Percentiles rank a stretch among this genome's conserved stretches.
These are phyloP conservation scores for Dothidotthia symphoricarpi DNA, from an alignment of 2,329 filamentous ascomycete genomes.

Conservation along the genomic window DNA sequence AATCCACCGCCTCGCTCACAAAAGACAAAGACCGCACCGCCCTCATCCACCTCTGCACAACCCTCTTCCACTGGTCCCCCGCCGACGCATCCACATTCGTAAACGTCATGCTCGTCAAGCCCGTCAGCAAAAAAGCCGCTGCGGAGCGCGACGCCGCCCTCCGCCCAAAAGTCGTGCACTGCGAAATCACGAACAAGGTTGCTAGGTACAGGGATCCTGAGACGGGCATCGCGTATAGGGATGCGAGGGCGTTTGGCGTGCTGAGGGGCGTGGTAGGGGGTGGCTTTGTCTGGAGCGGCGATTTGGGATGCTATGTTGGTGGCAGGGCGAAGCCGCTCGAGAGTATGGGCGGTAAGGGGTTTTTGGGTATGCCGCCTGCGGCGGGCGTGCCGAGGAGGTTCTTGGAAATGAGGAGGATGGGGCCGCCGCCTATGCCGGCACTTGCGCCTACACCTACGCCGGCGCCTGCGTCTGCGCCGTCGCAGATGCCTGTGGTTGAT, in stretches of 20 bases:
- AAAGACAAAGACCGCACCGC: constrained; percentile 46
- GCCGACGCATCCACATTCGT: constrained; percentile 33
- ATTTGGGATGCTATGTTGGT: constrained; percentile 82
- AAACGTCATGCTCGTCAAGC: constrained; percentile 45
- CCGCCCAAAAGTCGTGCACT: constrained; percentile 47
- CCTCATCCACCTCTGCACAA: constrained; percentile 55
- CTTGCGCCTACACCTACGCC: neutral
- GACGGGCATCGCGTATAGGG: constrained; percentile 79
- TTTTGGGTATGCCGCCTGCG: constrained; percentile 58
- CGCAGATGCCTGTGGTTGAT: too few relatives aligned
- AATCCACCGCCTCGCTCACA: constrained; percentile 46
- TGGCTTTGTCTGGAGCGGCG: constrained; percentile 76
- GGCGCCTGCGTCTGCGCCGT: neutral
- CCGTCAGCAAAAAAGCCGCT: constrained; percentile 44
- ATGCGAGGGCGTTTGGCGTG: constrained; percentile 75
- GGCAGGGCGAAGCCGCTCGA: constrained; percentile 42
- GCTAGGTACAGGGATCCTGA: constrained; percentile 82
- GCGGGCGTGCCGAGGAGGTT: constrained; percentile 81
- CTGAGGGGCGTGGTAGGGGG: constrained; percentile 72
- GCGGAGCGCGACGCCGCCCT: constrained; percentile 22
- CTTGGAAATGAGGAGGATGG: constrained; percentile 33
- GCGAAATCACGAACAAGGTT: constrained; percentile 77
- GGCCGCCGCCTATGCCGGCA: neutral
- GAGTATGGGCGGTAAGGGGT: constrained; percentile 29
- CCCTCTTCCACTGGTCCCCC: constrained; percentile 36